A percentile compares a stretch with the other conserved stretches of the same genome.
Conservation (phyloP, 495 filamentous ascomycete genomes). For the Talaromyces proteolyticus region DNA sequence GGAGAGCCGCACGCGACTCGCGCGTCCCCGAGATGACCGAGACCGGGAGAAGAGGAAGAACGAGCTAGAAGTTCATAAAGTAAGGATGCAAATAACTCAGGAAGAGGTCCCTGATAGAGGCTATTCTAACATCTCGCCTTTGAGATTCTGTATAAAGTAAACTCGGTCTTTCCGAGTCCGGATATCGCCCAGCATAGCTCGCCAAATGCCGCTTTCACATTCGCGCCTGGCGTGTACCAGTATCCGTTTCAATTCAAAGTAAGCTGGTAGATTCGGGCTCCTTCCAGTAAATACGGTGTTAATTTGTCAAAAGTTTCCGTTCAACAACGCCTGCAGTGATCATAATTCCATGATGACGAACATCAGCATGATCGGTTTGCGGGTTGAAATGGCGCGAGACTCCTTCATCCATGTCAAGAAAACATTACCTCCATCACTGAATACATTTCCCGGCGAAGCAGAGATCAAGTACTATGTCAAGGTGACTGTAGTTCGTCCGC, state of each 20-base stretch:
- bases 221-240: slow-evolving; percentile 73
- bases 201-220: slow-evolving; percentile 47
- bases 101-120: neutral
- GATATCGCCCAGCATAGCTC: slow-evolving; percentile 41
- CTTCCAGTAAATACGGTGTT: neutral
- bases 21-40: slow-evolving; percentile 42
- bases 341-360: slow-evolving; percentile 53
- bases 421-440: slow-evolving; percentile 83
- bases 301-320: slow-evolving; percentile 53
- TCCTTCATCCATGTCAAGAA: slow-evolving; percentile 66
- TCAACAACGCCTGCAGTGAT: slow-evolving; percentile 80
- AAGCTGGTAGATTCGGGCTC: neutral
- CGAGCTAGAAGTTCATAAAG: slow-evolving; percentile 75
- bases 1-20: slow-evolving; percentile 66
- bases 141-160: slow-evolving; percentile 62
- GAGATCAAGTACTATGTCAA: slow-evolving; percentile 94
- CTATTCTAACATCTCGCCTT: slow-evolving; percentile 7
- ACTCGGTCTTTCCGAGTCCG: slow-evolving; percentile 56
- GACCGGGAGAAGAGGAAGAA: slow-evolving; percentile 52
- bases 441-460: slow-evolving; percentile 72
- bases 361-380: slow-evolving; percentile 47
- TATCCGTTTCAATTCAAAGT: slow-evolving; percentile 91
- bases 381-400: slow-evolving; percentile 51
- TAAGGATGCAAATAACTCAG: slow-evolving; percentile 23
- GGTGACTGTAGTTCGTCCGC: slow-evolving; percentile 75